A percentile compares a stretch with the other conserved stretches of the same genome.
phyloP scores from a whole-genome alignment of 2,329 filamentous ascomycete species.

The Fusarium foetens region DNA sequence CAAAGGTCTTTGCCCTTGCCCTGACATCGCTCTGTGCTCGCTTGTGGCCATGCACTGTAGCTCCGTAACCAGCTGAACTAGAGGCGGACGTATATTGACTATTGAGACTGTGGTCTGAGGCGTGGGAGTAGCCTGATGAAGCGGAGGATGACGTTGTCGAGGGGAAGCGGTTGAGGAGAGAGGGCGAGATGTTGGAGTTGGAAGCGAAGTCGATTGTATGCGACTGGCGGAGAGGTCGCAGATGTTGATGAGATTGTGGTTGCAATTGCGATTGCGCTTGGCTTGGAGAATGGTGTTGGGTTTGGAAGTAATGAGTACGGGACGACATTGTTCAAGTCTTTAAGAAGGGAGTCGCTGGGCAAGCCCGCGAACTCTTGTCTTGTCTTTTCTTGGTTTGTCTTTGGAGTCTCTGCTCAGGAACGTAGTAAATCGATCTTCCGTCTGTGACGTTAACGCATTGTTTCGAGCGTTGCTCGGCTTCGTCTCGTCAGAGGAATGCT shows the following conservation, averaged over 20 bases:
- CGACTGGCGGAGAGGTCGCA: conserved; percentile 61
- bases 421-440: conserved; percentile 33
- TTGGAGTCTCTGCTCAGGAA: conserved; percentile 25
- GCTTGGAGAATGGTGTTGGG: conserved; percentile 29
- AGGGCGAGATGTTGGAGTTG: conserved; percentile 51
- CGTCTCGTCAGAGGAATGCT: conserved; percentile 35
- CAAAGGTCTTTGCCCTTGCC: conserved; percentile 63
- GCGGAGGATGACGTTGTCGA: conserved; percentile 78
- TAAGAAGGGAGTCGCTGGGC: conserved; percentile 33
- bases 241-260: conserved; percentile 26
- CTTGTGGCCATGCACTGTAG: conserved; percentile 66
- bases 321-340: conserved; percentile 61
- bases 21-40: conserved; percentile 79
- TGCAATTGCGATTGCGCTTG: conserved; percentile 32
- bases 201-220: conserved; percentile 60
- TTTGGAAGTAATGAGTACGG: conserved; percentile 60
- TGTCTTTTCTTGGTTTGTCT: conserved; percentile 7
- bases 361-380: conserved; percentile 33
- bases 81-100: conserved; percentile 78
- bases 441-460: conserved; percentile 47
- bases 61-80: conserved; percentile 59
- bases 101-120: conserved; percentile 66
- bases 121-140: conserved; percentile 73
- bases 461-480: conserved; percentile 43
- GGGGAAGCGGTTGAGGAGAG: conserved; percentile 66